Conservation (phyloP, 768 basidiomycete genomes). For the Lentinula detonsa region DNA sequence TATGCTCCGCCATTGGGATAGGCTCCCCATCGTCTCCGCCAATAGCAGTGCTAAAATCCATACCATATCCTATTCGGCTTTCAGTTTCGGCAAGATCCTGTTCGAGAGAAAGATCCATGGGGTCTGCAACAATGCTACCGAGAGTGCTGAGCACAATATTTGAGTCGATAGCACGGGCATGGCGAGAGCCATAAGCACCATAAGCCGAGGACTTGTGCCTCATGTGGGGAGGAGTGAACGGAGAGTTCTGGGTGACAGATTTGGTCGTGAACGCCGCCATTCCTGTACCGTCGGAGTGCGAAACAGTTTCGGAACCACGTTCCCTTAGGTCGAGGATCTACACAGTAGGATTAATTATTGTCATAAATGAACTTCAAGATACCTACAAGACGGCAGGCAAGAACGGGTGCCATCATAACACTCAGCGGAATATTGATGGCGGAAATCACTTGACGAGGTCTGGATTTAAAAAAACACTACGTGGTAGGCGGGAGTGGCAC, state of each 20-base stretch:
- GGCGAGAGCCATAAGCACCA: conserved; percentile 7
- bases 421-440: conserved; percentile 82
- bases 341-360: background rate
- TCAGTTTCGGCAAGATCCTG: conserved; percentile 53
- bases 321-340: conserved; percentile 81
- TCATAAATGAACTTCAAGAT: background rate
- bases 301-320: conserved; percentile 73
- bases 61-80: conserved; percentile 47
- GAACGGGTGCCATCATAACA: conserved; percentile 75
- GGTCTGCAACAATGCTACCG: conserved; percentile 50
- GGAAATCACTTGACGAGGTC: conserved; percentile 77
- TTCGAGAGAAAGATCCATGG: conserved; percentile 41
- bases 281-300: conserved; percentile 68
- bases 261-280: conserved; percentile 64
- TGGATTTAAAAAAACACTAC: conserved; percentile 17
- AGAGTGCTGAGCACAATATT: conserved; percentile 61
- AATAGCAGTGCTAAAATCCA: conserved; percentile 46
- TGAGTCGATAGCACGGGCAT: conserved; percentile 47
- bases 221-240: conserved; percentile 45
- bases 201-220: conserved; percentile 27
- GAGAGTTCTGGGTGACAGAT: conserved; percentile 47
- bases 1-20: conserved; percentile 28
- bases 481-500: conserved; percentile 9
- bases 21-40: conserved; percentile 49
- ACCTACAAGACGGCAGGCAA: conserved; percentile 71